Evolutionary conservation across 768 basidiomycete genomes (phyloP).

Genomic region (Clavulina sp.): DNA sequence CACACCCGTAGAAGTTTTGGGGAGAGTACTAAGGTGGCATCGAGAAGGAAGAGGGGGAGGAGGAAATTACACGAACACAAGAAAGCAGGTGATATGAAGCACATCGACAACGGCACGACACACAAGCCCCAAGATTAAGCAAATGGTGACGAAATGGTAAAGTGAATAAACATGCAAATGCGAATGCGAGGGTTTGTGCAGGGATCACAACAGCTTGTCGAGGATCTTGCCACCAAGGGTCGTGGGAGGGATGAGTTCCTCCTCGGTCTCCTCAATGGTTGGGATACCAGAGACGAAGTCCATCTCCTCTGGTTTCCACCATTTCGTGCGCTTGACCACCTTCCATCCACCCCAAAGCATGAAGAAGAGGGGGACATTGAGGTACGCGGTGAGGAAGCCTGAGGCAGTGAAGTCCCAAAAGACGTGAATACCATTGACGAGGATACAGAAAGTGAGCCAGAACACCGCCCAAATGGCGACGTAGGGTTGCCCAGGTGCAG

Average conservation of each 20-base stretch:
- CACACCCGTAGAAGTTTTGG: too few species aligned
- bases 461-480: slow-evolving; percentile 47
- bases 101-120: too few species aligned
- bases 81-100: too few species aligned
- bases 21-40: too few species aligned
- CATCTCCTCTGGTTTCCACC: slow-evolving; percentile 45
- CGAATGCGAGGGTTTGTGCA: too few species aligned
- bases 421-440: slow-evolving; percentile 37
- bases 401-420: slow-evolving; percentile 43
- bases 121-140: too few species aligned
- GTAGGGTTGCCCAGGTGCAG: slow-evolving; percentile 30
- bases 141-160: too few species aligned
- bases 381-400: slow-evolving; percentile 16
- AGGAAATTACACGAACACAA: too few species aligned
- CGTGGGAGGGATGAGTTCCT: not conserved
- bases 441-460: slow-evolving; percentile 35
- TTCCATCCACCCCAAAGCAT: slow-evolving; percentile 29
- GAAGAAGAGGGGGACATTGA: slow-evolving; percentile 33
- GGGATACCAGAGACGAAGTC: slow-evolving; percentile 65
- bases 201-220: not conserved
- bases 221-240: not conserved
- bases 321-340: slow-evolving; percentile 22
- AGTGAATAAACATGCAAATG: too few species aligned
- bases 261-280: slow-evolving; percentile 48
- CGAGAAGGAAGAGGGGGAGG: too few species aligned